Evolutionary conservation across 805 yeast genomes (phyloP).

Genomic region (Ogataea naganishii): DNA sequence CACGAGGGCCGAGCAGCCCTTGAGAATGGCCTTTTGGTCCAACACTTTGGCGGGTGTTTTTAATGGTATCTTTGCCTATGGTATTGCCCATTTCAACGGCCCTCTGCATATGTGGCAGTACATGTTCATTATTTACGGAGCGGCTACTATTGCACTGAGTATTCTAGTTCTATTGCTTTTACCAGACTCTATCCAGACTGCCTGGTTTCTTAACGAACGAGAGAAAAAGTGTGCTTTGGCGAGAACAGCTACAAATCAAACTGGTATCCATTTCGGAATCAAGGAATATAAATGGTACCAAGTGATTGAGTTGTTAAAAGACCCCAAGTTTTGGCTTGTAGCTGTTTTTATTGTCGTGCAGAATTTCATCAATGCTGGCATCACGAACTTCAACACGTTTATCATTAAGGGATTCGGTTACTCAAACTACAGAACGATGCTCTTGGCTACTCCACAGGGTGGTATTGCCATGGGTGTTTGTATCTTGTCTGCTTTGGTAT

Average conservation of each 20-base stretch:
- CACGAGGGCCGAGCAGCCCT: conserved; percentile 23
- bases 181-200: conserved; percentile 26
- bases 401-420: conserved; percentile 3
- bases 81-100: conserved; percentile 19
- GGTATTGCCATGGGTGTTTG: conserved; percentile 27
- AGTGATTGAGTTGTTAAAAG: conserved; percentile 16
- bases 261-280: conserved; percentile 31
- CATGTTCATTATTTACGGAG: conserved; percentile 25
- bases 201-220: conserved; percentile 25
- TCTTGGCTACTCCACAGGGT: conserved; percentile 25
- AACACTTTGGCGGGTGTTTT: conserved; percentile 23
- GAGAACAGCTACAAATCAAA: conserved; percentile 24
- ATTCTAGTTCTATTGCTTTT: conserved; percentile 17
- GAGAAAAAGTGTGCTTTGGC: conserved; percentile 27
- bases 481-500: conserved; percentile 14
- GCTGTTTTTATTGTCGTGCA: conserved; percentile 4
- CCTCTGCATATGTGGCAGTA: conserved; percentile 22
- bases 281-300: conserved; percentile 20
- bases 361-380: conserved; percentile 4
- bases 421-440: conserved; percentile 8
- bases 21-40: conserved; percentile 21
- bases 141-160: conserved; percentile 24
- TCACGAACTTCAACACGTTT: conserved; percentile 3
- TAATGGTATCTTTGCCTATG: conserved; percentile 24
- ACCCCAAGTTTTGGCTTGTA: conserved; percentile 33